These are phyloP conservation scores for Cunninghamia lanceolata DNA, from an alignment of 75 land plant species.

Conservation along the genomic window DNA sequence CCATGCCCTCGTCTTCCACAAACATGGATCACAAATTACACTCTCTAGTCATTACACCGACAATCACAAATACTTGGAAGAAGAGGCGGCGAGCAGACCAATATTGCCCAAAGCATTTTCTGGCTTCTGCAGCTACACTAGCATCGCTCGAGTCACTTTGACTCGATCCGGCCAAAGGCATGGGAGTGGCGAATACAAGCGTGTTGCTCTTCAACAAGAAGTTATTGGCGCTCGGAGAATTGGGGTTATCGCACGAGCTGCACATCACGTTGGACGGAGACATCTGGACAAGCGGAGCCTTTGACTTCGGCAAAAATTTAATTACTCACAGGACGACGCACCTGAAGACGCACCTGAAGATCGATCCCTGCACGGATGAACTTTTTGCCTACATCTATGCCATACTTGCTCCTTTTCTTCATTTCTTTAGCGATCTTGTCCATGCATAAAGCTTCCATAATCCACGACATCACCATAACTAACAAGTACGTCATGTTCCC, in stretches of 20 bases:
- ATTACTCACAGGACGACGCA: neutral
- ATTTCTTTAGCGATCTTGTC: neutral
- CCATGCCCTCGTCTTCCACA: no score
- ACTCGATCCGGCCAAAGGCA: neutral
- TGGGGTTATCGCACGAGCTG: neutral
- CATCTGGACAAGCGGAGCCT: neutral
- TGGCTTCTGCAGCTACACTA: constrained; percentile 33
- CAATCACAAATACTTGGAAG: no score
- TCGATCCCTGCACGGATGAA: neutral
- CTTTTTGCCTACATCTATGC: neutral
- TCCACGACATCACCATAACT: neutral
- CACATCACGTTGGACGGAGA: neutral
- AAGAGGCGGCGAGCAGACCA: constrained; percentile 14
- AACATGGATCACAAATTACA: no score
- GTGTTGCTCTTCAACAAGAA: neutral
- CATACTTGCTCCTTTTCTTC: neutral
- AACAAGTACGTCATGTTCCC: constrained; percentile 34
- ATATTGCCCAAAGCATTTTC: constrained; percentile 53
- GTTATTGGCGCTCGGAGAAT: neutral
- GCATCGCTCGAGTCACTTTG: constrained; percentile 46
- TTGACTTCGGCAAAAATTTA: neutral
- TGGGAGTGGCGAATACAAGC: neutral
- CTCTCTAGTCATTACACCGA: no score
- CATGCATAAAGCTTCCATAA: no score
- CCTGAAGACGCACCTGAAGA: neutral